Evolutionary conservation across 2,329 filamentous ascomycete genomes (phyloP), one percentile per base, ranked within the genome.

Genomic region (Alternaria dauci): DNA sequence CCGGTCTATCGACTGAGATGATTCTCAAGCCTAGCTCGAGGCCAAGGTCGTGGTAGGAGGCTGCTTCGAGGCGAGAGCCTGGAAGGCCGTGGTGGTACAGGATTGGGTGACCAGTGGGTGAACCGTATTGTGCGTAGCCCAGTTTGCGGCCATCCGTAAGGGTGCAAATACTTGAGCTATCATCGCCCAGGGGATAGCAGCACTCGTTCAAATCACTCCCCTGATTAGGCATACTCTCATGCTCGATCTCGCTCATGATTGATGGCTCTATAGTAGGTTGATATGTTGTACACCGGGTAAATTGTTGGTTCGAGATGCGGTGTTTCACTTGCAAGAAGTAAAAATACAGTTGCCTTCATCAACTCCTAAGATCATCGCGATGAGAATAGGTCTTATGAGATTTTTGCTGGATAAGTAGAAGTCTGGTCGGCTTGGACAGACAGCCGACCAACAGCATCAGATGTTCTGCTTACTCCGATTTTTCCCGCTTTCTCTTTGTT

Each of bases 111-210:
- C 74, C 73, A 3, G 63, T 72, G 9, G 61, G 65, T 3, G 67
- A 67, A 5, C 76, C 74, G 44, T 76, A 77, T 38, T 73, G 62
- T 34, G 74, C 75, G 52, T 78, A 79, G 5, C 77, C 75, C 2
- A 80, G 66, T 54, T 71, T 76, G 14, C 78, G 75, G 8, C 76
- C 77, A 51, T 78, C 74, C 0, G 75, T 63, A 3, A 80, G 76
- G 1, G 57, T 70, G 11, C 78, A 43, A 14, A 68, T 78, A 20
- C 65, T 53, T 1, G 77, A 77, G 46, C 58, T 70, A 25, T 68
- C 64, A 32, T 70, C 62, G 57, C 75, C 71, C 3, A 72, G 62
- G 26, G 46, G 69, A 44, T 59, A 73, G 23, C 56, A 56, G 26
- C 63, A 66, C 39, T 57, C 32, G 12, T 30, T 36, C 6, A 0